Conservation (phyloP, 2,329 filamentous ascomycete species). For the Ophiostoma triangulosporum region DNA sequence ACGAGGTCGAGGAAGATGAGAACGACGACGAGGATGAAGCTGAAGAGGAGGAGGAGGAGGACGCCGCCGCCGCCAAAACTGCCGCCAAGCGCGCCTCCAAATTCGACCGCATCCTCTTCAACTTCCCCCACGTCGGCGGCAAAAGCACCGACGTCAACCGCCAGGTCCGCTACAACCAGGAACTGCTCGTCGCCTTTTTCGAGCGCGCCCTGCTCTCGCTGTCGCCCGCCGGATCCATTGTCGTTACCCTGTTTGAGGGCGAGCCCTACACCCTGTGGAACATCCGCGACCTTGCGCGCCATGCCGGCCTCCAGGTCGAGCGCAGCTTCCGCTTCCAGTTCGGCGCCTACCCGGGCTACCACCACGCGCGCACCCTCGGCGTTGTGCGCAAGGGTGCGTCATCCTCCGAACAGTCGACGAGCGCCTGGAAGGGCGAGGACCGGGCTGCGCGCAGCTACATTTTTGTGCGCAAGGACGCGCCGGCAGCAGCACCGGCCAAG, state of each 20-base stretch:
- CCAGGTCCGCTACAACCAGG: constrained; percentile 85
- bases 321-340: constrained; percentile 58
- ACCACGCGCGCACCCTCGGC: constrained; percentile 59
- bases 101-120: constrained; percentile 79
- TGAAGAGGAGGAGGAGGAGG: constrained; percentile 12
- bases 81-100: constrained; percentile 14
- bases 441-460: constrained; percentile 44
- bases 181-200: constrained; percentile 60
- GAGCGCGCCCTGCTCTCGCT: constrained; percentile 37
- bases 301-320: constrained; percentile 57
- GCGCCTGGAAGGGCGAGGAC: constrained; percentile 39
- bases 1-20: not conserved
- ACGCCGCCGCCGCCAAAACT: not conserved
- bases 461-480: constrained; percentile 46
- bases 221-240: constrained; percentile 44
- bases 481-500: constrained; percentile 13
- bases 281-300: constrained; percentile 70
- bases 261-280: constrained; percentile 97
- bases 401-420: constrained; percentile 9
- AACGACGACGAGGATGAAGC: constrained; percentile 14
- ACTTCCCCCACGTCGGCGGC: constrained; percentile 93
- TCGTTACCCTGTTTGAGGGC: constrained; percentile 84
- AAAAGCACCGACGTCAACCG: constrained; percentile 86
- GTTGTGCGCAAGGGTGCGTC: constrained; percentile 31
- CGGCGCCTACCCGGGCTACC: constrained; percentile 57